A percentile compares a stretch with the other conserved stretches of the same genome.
phyloP scores from a whole-genome alignment of 2,329 filamentous ascomycete genomes.

The Arthrocladium fulminans region DNA sequence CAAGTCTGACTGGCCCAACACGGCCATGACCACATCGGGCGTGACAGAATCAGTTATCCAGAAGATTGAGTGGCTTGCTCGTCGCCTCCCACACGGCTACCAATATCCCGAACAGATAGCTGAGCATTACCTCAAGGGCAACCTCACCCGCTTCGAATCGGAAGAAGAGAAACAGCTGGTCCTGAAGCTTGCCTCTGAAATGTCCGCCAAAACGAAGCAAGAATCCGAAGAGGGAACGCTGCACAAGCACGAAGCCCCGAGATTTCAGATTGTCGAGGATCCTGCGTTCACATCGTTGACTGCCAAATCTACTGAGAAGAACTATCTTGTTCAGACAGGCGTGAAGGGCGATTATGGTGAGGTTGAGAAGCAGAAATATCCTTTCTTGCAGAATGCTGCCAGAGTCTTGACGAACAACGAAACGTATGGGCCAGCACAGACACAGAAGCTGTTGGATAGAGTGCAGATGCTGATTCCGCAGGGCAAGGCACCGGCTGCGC shows the following conservation, averaged over 20 bases:
- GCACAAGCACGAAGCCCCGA: slow-evolving; percentile 10
- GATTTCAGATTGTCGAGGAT: slow-evolving; percentile 12
- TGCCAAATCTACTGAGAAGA: slow-evolving; percentile 11
- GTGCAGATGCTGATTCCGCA: slow-evolving; percentile 10
- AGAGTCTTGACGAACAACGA: slow-evolving; percentile 21
- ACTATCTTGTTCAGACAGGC: slow-evolving; percentile 15
- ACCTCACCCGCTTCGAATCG: slow-evolving; percentile 20
- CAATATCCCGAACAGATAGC: slow-evolving; percentile 21
- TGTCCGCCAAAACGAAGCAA: slow-evolving; percentile 11
- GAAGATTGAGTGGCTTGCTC: slow-evolving; percentile 22
- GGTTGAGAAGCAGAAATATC: slow-evolving; percentile 18
- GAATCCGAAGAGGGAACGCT: slow-evolving; percentile 15
- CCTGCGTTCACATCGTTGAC: slow-evolving; percentile 15
- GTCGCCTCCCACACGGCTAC: slow-evolving; percentile 22
- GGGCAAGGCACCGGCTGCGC: not conserved
- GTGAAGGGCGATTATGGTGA: slow-evolving; percentile 19
- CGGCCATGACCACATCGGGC: slow-evolving; percentile 16
- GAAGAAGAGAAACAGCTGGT: slow-evolving; percentile 20
- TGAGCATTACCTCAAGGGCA: slow-evolving; percentile 19
- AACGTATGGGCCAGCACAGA: slow-evolving; percentile 15
- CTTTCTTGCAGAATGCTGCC: slow-evolving; percentile 20
- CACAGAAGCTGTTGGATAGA: slow-evolving; percentile 17
- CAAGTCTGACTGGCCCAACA: slow-evolving; percentile 23
- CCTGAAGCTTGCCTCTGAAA: slow-evolving; percentile 16
- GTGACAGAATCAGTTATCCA: slow-evolving; percentile 20